These are phyloP conservation scores for Thalassiosira delicatula DNA, from an alignment of 352 stramenopile species.

Conservation along the genomic window DNA sequence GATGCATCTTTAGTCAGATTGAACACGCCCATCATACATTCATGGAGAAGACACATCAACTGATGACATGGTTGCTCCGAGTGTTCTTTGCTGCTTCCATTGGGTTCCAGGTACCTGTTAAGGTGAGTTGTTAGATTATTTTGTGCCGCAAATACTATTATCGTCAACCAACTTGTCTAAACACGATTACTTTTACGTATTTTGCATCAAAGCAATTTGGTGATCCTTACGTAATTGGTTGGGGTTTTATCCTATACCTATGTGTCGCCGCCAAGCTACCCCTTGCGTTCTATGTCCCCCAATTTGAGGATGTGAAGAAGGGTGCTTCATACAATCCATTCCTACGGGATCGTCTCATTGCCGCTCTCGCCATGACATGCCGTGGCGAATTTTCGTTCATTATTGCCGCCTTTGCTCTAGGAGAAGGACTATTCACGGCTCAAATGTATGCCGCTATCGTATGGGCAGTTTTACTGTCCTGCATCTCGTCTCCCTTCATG, in stretches of 20 bases:
- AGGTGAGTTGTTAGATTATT: no score
- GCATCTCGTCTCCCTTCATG: conserved; percentile 57
- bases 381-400: conserved; percentile 74
- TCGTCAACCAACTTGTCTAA: neutral
- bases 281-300: conserved; percentile 44
- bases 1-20: conserved; percentile 57
- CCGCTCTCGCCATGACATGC: conserved; percentile 61
- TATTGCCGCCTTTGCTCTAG: conserved; percentile 66
- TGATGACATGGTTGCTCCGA: conserved; percentile 63
- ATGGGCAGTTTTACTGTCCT: conserved; percentile 56
- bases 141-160: neutral
- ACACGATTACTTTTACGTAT: neutral
- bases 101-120: conserved; percentile 60
- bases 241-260: conserved; percentile 58
- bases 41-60: conserved; percentile 41
- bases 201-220: conserved; percentile 27
- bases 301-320: conserved; percentile 37
- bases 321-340: conserved; percentile 53
- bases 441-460: conserved; percentile 61
- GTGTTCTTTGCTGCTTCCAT: conserved; percentile 75
- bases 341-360: conserved; percentile 53
- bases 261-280: conserved; percentile 61
- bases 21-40: conserved; percentile 51
- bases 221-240: conserved; percentile 43
- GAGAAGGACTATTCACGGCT: conserved; percentile 56